phyloP scores from a whole-genome alignment of 2,329 filamentous ascomycete species.

The Aureobasidium uvarum region DNA sequence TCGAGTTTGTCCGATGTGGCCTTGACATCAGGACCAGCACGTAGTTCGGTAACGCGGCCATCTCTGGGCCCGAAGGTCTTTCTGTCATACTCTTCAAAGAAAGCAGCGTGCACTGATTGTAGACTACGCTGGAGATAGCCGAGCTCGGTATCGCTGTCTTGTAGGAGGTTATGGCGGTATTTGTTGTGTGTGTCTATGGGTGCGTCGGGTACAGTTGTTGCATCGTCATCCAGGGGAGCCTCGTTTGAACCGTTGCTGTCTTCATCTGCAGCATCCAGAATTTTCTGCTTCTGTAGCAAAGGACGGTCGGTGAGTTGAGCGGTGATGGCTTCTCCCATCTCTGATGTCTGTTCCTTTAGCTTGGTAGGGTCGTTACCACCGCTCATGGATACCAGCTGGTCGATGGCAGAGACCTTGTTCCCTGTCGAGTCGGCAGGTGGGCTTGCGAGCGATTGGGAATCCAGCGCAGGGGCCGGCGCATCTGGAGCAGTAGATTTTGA shows the following conservation, averaged over 20 bases:
- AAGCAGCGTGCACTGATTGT: conserved; percentile 69
- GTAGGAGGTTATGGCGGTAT: conserved; percentile 71
- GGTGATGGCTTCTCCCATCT: conserved; percentile 83
- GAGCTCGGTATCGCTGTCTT: conserved; percentile 85
- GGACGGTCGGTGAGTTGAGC: conserved; percentile 88
- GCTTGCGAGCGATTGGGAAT: background rate
- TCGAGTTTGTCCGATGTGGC: conserved; percentile 51
- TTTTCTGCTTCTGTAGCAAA: conserved; percentile 85
- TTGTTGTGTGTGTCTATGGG: conserved; percentile 40
- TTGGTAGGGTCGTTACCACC: conserved; percentile 65
- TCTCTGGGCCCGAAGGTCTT: conserved; percentile 45
- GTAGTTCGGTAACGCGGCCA: conserved; percentile 52
- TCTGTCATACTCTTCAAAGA: conserved; percentile 78
- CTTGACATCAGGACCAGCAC: conserved; percentile 50
- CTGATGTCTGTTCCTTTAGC: conserved; percentile 72
- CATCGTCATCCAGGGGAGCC: conserved; percentile 38
- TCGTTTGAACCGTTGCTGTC: conserved; percentile 51
- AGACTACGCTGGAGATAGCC: conserved; percentile 73
- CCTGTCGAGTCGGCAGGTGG: background rate
- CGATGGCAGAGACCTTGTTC: conserved; percentile 59
- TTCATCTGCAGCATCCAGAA: conserved; percentile 75
- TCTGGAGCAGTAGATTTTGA: conserved; percentile 29
- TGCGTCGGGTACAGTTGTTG: conserved; percentile 42
- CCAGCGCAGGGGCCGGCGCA: conserved; percentile 6
- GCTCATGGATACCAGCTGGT: conserved; percentile 74